A percentile compares a stretch with the other conserved stretches of the same genome.
Conservation (phyloP, 306 rosid species). For the Malus fusca region DNA sequence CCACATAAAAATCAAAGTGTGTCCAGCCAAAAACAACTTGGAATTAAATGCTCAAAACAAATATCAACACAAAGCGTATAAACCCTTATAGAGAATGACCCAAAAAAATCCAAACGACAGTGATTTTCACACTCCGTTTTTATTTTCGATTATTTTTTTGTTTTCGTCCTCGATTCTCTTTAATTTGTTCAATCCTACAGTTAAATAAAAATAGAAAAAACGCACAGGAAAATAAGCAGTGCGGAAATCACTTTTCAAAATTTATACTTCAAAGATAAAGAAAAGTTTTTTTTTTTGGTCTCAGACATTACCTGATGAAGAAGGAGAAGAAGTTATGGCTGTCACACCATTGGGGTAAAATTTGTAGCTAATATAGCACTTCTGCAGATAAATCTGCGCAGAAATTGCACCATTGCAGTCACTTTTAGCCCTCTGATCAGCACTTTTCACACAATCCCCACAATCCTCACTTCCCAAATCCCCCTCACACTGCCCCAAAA, state of each 20-base stretch:
- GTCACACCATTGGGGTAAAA: constrained; percentile 78
- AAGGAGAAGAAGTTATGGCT: constrained; percentile 4
- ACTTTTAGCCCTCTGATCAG: constrained; percentile 37
- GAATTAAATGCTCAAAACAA: neutral
- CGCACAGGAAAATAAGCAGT: too few species aligned
- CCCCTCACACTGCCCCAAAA: constrained; percentile 86
- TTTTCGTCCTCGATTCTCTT: too few species aligned
- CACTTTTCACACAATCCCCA: constrained; percentile 56
- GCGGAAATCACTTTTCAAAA: too few species aligned
- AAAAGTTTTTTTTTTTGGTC: neutral
- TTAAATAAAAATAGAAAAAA: too few species aligned
- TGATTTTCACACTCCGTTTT: neutral
- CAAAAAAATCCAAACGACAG: neutral
- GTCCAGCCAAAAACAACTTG: neutral
- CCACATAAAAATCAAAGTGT: neutral
- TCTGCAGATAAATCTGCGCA: constrained; percentile 65
- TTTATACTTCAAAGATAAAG: neutral
- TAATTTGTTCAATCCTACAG: too few species aligned
- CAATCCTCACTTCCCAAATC: constrained; percentile 57
- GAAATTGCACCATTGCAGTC: constrained; percentile 58
- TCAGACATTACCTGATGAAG: constrained; percentile 47
- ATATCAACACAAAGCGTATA: neutral
- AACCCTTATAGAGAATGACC: neutral
- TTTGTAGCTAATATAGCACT: constrained; percentile 67
- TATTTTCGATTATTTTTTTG: too few species aligned